A percentile compares a stretch with the other conserved stretches of the same genome.
Evolutionary conservation across 1,284 basidiomycete genomes (phyloP).

Genomic region (Austroboletus novae-zelandiae): DNA sequence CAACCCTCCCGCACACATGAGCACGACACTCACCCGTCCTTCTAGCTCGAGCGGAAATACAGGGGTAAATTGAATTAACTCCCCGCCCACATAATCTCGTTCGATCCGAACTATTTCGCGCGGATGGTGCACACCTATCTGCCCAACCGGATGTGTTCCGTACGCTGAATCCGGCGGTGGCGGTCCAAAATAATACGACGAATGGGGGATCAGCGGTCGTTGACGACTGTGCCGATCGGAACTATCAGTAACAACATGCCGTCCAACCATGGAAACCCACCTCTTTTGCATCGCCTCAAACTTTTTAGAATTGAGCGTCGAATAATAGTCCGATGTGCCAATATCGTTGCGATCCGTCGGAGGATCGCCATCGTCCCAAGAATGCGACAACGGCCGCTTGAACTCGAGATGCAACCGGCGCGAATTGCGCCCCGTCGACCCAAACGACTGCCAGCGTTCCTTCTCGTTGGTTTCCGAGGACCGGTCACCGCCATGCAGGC

Average conservation of each 20-base stretch:
- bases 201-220: constrained; percentile 63
- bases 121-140: constrained; percentile 80
- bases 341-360: constrained; percentile 40
- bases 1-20: not conserved
- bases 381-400: constrained; percentile 49
- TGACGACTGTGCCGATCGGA: constrained; percentile 29
- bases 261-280: constrained; percentile 15
- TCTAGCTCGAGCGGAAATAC: constrained; percentile 82
- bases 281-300: constrained; percentile 27
- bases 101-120: constrained; percentile 82
- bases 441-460: constrained; percentile 12
- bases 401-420: constrained; percentile 32
- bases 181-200: constrained; percentile 81
- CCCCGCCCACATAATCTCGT: constrained; percentile 79
- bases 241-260: not conserved
- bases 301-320: constrained; percentile 33
- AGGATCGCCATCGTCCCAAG: constrained; percentile 58
- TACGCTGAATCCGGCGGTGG: constrained; percentile 71
- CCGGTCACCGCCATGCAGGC: constrained; percentile 9
- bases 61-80: constrained; percentile 76
- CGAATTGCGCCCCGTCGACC: constrained; percentile 15
- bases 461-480: constrained; percentile 22
- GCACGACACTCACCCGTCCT: constrained; percentile 59
- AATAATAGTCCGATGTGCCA: constrained; percentile 36
- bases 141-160: constrained; percentile 72